These are phyloP conservation scores for Aureobasidium sp. DNA, from an alignment of 2,329 filamentous ascomycete genomes.

Conservation along the genomic window DNA sequence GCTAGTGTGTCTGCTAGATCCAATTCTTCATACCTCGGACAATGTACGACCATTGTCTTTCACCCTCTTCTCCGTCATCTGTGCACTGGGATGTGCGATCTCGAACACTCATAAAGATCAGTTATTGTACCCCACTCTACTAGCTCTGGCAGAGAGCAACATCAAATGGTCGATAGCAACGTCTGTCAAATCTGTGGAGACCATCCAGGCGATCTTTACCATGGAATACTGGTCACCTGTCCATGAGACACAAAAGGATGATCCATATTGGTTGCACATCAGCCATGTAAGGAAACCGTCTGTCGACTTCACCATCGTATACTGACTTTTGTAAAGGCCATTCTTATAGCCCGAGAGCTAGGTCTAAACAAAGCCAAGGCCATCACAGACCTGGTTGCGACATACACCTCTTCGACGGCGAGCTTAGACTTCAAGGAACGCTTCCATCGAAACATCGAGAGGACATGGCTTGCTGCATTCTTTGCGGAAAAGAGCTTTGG, in stretches of 20 bases:
- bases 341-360: neutral
- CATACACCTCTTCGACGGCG: neutral
- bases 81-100: constrained; percentile 7
- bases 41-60: constrained; percentile 4
- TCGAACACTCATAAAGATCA: neutral
- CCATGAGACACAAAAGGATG: constrained; percentile 9
- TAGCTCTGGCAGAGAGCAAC: constrained; percentile 5
- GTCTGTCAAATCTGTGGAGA: constrained; percentile 13
- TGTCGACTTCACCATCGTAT: neutral
- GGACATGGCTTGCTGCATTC: constrained; percentile 14
- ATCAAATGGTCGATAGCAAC: constrained; percentile 16
- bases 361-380: neutral
- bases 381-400: neutral
- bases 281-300: constrained; percentile 4
- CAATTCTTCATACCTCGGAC: neutral
- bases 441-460: neutral
- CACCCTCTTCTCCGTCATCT: constrained; percentile 7
- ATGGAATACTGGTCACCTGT: constrained; percentile 9
- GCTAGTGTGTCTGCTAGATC: constrained; percentile 7
- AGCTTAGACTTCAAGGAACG: constrained; percentile 4
- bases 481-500: constrained; percentile 16
- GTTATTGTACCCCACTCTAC: neutral
- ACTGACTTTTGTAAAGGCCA: neutral
- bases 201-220: neutral
- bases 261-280: constrained; percentile 14